A percentile compares a stretch with the other conserved stretches of the same genome.
phyloP scores from a whole-genome alignment of 148 eudicot genomes.

The Camellia japonica region DNA sequence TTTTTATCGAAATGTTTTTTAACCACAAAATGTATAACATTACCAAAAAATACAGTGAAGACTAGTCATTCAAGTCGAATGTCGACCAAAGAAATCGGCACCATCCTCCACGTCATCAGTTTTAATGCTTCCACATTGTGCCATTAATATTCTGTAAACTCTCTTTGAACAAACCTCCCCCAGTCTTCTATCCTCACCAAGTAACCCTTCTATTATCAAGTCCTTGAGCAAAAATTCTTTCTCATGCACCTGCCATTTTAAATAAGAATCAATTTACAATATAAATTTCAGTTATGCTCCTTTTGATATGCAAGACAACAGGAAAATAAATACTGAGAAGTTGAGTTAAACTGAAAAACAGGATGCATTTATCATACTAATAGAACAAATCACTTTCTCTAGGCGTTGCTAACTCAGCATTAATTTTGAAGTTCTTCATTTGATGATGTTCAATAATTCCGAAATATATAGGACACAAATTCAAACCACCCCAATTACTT shows the following conservation, averaged over 20 bases:
- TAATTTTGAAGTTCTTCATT: neutral
- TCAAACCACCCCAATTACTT: no score
- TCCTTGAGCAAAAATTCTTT: constrained; percentile 83
- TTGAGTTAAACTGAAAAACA: neutral
- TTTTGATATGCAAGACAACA: neutral
- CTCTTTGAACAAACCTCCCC: constrained; percentile 93
- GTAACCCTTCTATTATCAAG: constrained; percentile 55
- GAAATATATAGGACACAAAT: neutral
- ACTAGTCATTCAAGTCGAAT: neutral
- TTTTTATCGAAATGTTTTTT: no score
- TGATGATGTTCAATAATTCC: neutral
- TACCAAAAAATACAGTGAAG: neutral
- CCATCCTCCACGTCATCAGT: constrained; percentile 80
- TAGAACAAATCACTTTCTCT: constrained; percentile 5
- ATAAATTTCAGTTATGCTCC: neutral
- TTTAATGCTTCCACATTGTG: constrained; percentile 57
- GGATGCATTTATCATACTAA: neutral
- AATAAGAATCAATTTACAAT: neutral
- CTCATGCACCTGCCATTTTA: constrained; percentile 59
- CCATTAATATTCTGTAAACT: constrained; percentile 86
- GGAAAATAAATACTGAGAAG: neutral
- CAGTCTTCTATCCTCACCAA: constrained; percentile 59
- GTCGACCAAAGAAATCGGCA: constrained; percentile 57
- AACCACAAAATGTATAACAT: no score
- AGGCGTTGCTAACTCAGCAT: neutral